These are phyloP conservation scores for Iris macrosiphon DNA, from an alignment of 106 monocot species.

Conservation along the genomic window DNA sequence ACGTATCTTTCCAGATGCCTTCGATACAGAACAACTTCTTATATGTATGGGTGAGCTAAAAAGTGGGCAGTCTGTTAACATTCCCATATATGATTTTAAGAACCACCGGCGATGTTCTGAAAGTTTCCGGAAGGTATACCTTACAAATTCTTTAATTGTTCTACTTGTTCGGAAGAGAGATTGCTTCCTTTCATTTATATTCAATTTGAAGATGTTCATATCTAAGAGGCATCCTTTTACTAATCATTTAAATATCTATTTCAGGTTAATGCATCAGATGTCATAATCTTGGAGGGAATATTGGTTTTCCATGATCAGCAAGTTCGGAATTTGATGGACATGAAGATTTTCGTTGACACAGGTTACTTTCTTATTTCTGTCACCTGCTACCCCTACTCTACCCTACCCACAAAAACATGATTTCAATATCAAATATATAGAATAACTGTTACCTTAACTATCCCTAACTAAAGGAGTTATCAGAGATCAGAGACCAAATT, in stretches of 20 bases:
- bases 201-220: too few species aligned
- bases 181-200: too few species aligned
- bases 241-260: too few species aligned
- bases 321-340: constrained; percentile 93
- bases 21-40: constrained; percentile 85
- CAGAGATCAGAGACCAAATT: too few species aligned
- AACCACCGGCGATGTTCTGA: constrained; percentile 64
- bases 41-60: constrained; percentile 74
- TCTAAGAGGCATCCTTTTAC: too few species aligned
- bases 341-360: constrained; percentile 99
- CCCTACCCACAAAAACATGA: too few species aligned
- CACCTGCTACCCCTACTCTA: too few species aligned
- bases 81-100: constrained; percentile 91
- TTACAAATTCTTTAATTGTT: too few species aligned
- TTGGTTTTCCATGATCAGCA: constrained; percentile 87
- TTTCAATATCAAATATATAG: too few species aligned
- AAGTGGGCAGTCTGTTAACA: constrained; percentile 54
- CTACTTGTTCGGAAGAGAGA: too few species aligned
- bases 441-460: too few species aligned
- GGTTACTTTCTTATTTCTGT: constrained; percentile 28
- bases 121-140: constrained; percentile 53
- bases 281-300: constrained; percentile 98
- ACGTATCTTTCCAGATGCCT: constrained; percentile 52
- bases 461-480: too few species aligned
- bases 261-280: constrained; percentile 95